These are phyloP conservation scores for Chlorokybus atmophyticus DNA, from an alignment of 139 green algal species.

Conservation along the genomic window DNA sequence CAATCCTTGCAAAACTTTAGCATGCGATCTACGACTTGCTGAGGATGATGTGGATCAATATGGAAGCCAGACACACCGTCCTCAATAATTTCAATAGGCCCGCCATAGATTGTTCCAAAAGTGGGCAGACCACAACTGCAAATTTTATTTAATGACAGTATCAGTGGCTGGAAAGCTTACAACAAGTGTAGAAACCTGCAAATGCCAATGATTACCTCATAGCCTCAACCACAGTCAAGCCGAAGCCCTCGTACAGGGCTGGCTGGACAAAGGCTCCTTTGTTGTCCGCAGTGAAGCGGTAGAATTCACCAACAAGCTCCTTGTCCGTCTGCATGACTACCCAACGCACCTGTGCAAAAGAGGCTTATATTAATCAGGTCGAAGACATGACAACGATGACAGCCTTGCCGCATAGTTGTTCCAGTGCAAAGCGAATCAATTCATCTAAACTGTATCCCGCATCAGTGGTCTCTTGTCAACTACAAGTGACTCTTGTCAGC, in stretches of 20 bases:
- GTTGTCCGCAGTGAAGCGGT: slow-evolving; percentile 46
- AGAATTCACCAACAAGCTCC: slow-evolving; percentile 10
- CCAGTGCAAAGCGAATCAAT: too few species aligned
- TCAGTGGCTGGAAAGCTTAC: too few species aligned
- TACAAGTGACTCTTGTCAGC: too few species aligned
- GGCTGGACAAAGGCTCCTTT: slow-evolving; percentile 53
- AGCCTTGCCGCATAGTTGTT: too few species aligned
- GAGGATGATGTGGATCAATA: slow-evolving; percentile 63
- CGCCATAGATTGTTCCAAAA: slow-evolving; percentile 56
- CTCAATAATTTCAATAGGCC: slow-evolving; percentile 56
- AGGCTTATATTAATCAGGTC: too few species aligned
- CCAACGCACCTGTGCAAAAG: background rate
- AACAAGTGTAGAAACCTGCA: too few species aligned
- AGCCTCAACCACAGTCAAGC: slow-evolving; percentile 68
- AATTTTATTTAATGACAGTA: too few species aligned
- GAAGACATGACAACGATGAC: too few species aligned
- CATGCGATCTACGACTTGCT: slow-evolving; percentile 42
- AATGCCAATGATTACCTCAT: too few species aligned
- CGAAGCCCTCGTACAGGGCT: slow-evolving; percentile 44
- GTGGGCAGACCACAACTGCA: slow-evolving; percentile 57
- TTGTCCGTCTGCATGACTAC: background rate
- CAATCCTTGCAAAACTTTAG: slow-evolving; percentile 63
- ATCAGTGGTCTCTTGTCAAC: too few species aligned
- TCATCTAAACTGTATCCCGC: too few species aligned
- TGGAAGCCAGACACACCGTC: slow-evolving; percentile 55